Evolutionary conservation across 371 early-diverging fungal genomes (phyloP).

Genomic region (Entomophthora muscae): DNA sequence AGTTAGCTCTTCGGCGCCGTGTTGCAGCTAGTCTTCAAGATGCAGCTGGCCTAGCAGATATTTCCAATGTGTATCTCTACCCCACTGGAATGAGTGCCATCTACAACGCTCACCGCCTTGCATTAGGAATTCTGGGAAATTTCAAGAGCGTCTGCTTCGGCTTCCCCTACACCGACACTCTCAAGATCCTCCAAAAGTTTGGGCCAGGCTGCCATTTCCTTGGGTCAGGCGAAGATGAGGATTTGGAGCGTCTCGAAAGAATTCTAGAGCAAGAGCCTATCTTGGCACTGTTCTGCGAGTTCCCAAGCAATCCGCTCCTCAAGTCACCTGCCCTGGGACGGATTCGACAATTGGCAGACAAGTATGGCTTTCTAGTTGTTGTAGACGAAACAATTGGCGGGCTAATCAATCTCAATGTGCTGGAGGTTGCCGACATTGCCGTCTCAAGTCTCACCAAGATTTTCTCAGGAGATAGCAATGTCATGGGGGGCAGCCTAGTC

Average conservation of each 20-base stretch:
- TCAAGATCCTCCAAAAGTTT: conserved; percentile 88
- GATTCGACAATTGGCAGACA: conserved; percentile 52
- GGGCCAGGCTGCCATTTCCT: conserved; percentile 73
- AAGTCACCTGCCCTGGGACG: conserved; percentile 57
- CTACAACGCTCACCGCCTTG: conserved; percentile 56
- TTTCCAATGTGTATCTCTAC: too few relatives aligned
- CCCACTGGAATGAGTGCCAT: conserved; percentile 89
- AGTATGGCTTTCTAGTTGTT: conserved; percentile 55
- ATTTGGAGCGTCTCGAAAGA: conserved; percentile 39
- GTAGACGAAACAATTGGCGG: conserved; percentile 91
- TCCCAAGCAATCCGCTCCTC: conserved; percentile 84
- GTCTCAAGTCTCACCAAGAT: conserved; percentile 87
- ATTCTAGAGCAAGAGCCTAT: conserved; percentile 35
- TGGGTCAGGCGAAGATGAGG: conserved; percentile 64
- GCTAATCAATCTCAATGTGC: conserved; percentile 64
- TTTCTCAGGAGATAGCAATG: conserved; percentile 88
- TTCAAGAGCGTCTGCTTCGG: too few relatives aligned
- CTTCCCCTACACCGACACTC: too few relatives aligned
- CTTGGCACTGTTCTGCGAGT: conserved; percentile 73
- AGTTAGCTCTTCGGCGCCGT: conserved; percentile 45
- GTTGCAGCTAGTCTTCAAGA: conserved; percentile 57
- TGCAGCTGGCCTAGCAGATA: conserved; percentile 7
- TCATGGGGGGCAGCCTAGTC: conserved; percentile 89
- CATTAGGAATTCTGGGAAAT: conserved; percentile 23
- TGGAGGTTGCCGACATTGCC: conserved; percentile 65